A percentile compares a stretch with the other conserved stretches of the same genome.
Evolutionary conservation across 805 yeast genomes (phyloP).

Genomic region (Kurtzmaniella fragi): DNA sequence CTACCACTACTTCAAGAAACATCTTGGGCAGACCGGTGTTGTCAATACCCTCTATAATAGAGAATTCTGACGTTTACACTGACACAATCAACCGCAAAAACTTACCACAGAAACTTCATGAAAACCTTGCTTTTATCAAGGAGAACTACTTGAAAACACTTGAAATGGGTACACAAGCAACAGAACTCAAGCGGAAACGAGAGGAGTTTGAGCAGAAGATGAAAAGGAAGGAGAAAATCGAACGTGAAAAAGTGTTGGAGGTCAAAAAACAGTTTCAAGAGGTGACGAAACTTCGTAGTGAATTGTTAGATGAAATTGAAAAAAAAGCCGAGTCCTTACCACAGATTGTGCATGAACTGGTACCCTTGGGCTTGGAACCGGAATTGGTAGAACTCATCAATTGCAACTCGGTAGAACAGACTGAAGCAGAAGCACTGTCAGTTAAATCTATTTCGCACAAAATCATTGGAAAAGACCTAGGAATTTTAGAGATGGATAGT

Average conservation of each 20-base stretch:
- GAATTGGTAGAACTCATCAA: constrained; percentile 50
- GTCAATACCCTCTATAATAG: constrained; percentile 8
- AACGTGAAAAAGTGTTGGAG: constrained; percentile 7
- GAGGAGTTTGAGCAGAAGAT: constrained; percentile 13
- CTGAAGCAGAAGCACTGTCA: constrained; percentile 4
- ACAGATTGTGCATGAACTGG: constrained; percentile 50
- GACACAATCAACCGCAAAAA: constrained; percentile 27
- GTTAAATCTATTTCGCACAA: constrained; percentile 51
- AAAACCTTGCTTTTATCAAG: constrained; percentile 9
- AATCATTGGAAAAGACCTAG: constrained; percentile 60
- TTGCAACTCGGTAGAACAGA: constrained; percentile 29
- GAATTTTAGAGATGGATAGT: constrained; percentile 60
- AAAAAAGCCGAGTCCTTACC: constrained; percentile 53
- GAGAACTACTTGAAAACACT: constrained; percentile 11
- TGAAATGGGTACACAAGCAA: constrained; percentile 7
- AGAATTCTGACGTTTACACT: constrained; percentile 18
- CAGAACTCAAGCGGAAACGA: constrained; percentile 14
- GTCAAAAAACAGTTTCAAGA: constrained; percentile 21
- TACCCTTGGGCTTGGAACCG: constrained; percentile 34
- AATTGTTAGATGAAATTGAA: constrained; percentile 32
- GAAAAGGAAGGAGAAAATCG: constrained; percentile 10
- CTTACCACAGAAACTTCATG: constrained; percentile 8
- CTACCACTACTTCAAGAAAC: not conserved
- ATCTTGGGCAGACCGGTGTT: not conserved
- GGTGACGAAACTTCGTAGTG: constrained; percentile 18